Conservation (phyloP, 2,329 filamentous ascomycete species). For the Diaporthe ampelina region DNA sequence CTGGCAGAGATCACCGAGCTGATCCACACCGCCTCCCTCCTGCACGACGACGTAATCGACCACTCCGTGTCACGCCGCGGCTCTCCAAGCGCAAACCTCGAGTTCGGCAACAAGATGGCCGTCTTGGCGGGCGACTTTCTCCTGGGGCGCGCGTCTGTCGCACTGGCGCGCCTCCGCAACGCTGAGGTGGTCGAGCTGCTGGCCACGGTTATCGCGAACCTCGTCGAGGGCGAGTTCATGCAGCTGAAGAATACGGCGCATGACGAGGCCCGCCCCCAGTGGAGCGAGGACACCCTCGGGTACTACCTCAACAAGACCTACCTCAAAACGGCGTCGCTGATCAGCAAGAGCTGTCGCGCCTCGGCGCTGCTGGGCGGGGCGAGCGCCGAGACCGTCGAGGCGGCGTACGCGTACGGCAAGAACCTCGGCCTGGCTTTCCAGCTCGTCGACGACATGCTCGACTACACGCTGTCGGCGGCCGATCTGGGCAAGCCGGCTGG, state of each 20-base stretch:
- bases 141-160: constrained; percentile 91
- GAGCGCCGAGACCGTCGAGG: constrained; percentile 83
- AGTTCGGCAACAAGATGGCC: constrained; percentile 99
- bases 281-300: constrained; percentile 88
- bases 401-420: constrained; percentile 91
- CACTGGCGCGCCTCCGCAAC: constrained; percentile 89
- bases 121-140: constrained; percentile 98
- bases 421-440: constrained; percentile 97
- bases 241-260: constrained; percentile 95
- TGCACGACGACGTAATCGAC: constrained; percentile 99
- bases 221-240: constrained; percentile 99
- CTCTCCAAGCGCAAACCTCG: constrained; percentile 88
- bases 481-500: constrained; percentile 96
- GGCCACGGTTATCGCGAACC: constrained; percentile 95
- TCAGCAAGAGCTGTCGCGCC: constrained; percentile 95
- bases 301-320: constrained; percentile 99
- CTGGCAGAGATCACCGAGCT: constrained; percentile 97
- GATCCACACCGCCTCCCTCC: constrained; percentile 94
- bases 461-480: constrained; percentile 88
- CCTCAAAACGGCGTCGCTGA: constrained; percentile 94
- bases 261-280: constrained; percentile 87
- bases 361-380: constrained; percentile 87
- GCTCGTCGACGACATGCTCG: constrained; percentile 96
- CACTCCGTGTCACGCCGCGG: constrained; percentile 88
- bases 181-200: constrained; percentile 95